Evolutionary conservation across 2,329 filamentous ascomycete genomes (phyloP).

Genomic region (Myrmaecium sp.): DNA sequence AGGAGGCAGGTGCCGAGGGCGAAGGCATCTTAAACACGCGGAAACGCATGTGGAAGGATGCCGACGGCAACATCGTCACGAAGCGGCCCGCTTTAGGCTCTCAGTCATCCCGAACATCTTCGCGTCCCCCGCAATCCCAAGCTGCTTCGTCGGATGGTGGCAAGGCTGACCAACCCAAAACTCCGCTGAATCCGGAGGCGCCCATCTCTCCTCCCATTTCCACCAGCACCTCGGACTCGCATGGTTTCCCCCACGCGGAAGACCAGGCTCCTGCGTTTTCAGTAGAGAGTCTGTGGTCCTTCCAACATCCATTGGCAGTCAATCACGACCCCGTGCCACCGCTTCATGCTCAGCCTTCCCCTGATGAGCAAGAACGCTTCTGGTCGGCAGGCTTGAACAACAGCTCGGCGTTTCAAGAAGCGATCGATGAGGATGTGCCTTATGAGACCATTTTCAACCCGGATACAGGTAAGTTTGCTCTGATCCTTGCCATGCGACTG

Average conservation of each 20-base stretch:
- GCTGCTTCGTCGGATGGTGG: not conserved
- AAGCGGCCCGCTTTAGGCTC: conserved; percentile 17
- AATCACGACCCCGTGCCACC: conserved; percentile 6
- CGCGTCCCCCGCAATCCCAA: not conserved
- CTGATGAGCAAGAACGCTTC: conserved; percentile 12
- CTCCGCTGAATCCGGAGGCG: too few relatives aligned
- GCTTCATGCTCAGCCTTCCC: conserved; percentile 9
- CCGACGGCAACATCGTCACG: conserved; percentile 35
- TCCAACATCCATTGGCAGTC: conserved; percentile 3
- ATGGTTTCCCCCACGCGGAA: conserved; percentile 10
- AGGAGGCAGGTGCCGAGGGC: conserved; percentile 37
- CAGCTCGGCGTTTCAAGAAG: conserved; percentile 10
- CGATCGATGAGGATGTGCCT: conserved; percentile 12
- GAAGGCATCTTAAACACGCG: conserved; percentile 35
- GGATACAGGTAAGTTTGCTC: conserved; percentile 30
- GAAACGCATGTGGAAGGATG: conserved; percentile 39
- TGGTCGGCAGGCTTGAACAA: conserved; percentile 14
- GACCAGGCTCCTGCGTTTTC: too few relatives aligned
- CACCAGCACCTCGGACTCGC: conserved; percentile 9
- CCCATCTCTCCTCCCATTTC: conserved; percentile 20
- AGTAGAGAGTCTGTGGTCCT: conserved; percentile 4
- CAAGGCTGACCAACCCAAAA: too few relatives aligned
- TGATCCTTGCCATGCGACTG: not conserved
- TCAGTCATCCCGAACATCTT: too few relatives aligned
- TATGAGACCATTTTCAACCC: conserved; percentile 41